Evolutionary conservation across 768 basidiomycete genomes (phyloP), one percentile per base, ranked within the genome.

Genomic region (Lactarius deliciosus): DNA sequence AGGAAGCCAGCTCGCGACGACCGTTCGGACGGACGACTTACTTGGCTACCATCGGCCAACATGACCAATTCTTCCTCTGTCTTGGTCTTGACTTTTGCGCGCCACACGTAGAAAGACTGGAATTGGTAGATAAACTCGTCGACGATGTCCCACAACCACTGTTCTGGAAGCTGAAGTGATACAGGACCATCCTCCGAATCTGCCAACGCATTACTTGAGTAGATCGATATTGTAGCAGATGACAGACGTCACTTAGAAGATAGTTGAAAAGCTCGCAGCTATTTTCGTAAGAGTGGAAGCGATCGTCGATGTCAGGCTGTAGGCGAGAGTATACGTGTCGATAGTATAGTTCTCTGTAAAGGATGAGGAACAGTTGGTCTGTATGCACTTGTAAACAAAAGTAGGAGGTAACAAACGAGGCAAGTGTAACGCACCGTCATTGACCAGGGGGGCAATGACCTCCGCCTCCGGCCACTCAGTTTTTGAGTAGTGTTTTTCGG

Each of bases 41-140:
- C 85, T 69, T 91, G 77, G 76, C 85, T 85, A 47, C 87, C 88
- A 45, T 94, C 92, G 4, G 84, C 87, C 28, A 98, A 83, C 82
- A 94, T 83, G 58, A 82, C 74, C 45, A 95, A 82, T 75, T 98
- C 96, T 72, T 98, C 96, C 47, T 94, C 94, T 0, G 88, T 86
- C 79, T 97, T 98, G 59, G 82, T 81, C 68, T 92, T 90, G 36
- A 88, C 82, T 73, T 91, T 94, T 20, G 89, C 89, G 61, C 94
- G 82, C 90, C 94, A 98, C 45, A 92, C 86, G 70, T 93, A 92
- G 79, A 97, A 98, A 1, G 91, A 91, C 75, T 96, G 95, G 81
- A 95, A 99, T 76, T 99, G 96, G 79, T 97, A 99, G 72, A 98
- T 96, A 75, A 96, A 96, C 73, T 96, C 94, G 79, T 96, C 94